phyloP scores from a whole-genome alignment of 1,284 basidiomycete species.

The Mixia osmundae region DNA sequence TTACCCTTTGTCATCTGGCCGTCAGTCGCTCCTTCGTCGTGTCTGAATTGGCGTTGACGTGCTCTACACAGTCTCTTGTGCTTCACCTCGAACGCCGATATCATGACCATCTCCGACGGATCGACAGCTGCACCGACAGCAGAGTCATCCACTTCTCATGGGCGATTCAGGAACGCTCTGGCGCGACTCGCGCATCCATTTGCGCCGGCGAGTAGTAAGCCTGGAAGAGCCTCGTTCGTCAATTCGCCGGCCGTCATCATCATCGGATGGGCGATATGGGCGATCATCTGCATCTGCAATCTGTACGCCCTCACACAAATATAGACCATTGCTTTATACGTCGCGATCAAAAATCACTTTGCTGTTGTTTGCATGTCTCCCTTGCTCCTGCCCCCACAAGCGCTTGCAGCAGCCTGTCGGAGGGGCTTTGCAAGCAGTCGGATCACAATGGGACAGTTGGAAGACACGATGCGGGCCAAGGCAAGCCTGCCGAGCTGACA shows the following conservation, averaged over 20 bases:
- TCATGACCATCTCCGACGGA: conserved; percentile 12
- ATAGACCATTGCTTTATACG: no score
- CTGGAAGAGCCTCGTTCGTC: conserved; percentile 12
- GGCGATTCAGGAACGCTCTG: background rate
- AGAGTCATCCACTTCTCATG: background rate
- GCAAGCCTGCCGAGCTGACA: no score
- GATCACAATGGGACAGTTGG: no score
- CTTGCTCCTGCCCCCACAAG: no score
- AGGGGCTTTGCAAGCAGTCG: no score
- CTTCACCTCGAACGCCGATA: conserved; percentile 11
- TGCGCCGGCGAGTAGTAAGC: conserved; percentile 7
- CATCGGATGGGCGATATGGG: conserved; percentile 5
- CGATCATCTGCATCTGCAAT: conserved; percentile 6
- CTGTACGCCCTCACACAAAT: conserved; percentile 6
- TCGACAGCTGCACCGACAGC: conserved; percentile 1
- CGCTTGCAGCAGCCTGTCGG: no score
- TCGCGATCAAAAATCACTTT: no score
- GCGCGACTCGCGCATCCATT: conserved; percentile 2
- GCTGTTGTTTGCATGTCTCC: no score
- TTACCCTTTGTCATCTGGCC: conserved; percentile 71
- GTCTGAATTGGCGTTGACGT: background rate
- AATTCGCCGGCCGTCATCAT: conserved; percentile 9
- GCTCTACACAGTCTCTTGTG: conserved; percentile 11
- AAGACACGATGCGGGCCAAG: no score
- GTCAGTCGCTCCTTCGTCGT: conserved; percentile 4